A percentile compares a stretch with the other conserved stretches of the same genome.
These are phyloP conservation scores for Camelina sativa DNA, from an alignment of 345 rosid species.

Conservation along the genomic window DNA sequence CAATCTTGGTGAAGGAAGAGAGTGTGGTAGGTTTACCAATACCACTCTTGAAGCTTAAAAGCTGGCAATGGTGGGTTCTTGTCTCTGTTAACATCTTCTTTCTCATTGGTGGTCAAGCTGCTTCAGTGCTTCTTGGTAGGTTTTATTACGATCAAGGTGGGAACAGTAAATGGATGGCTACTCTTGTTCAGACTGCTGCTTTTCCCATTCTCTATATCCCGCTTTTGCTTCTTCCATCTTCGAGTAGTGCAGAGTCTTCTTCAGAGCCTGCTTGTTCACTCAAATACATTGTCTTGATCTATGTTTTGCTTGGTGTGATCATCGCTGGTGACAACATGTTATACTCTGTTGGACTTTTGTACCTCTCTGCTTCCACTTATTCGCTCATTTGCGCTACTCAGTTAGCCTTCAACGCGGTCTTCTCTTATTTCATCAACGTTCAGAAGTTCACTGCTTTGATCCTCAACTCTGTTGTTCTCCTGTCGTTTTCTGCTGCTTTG, in stretches of 20 bases:
- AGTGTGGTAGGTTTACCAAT: conserved; percentile 40
- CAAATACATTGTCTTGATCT: conserved; percentile 49
- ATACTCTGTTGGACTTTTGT: conserved; percentile 76
- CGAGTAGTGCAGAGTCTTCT: conserved; percentile 30
- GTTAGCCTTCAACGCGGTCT: conserved; percentile 82
- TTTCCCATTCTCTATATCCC: conserved; percentile 73
- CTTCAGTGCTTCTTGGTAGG: conserved; percentile 55
- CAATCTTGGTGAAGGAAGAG: conserved; percentile 42
- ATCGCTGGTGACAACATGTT: conserved; percentile 78
- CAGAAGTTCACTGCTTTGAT: conserved; percentile 84
- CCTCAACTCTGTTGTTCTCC: conserved; percentile 70
- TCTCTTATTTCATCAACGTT: conserved; percentile 80
- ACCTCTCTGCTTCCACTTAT: conserved; percentile 83
- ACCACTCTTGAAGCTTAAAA: conserved; percentile 51
- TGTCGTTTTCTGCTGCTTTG: conserved; percentile 77
- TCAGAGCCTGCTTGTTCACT: conserved; percentile 49
- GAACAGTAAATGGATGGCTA: conserved; percentile 45
- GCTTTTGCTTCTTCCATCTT: conserved; percentile 52
- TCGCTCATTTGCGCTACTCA: conserved; percentile 91
- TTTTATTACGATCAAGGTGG: conserved; percentile 44
- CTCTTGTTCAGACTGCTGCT: conserved; percentile 55
- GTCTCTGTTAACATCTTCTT: conserved; percentile 48
- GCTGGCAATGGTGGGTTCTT: conserved; percentile 76
- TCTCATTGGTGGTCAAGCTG: conserved; percentile 70
- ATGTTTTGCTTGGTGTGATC: conserved; percentile 65